Conservation (phyloP, 1,284 basidiomycete species). For the Ustilago esculenta region DNA sequence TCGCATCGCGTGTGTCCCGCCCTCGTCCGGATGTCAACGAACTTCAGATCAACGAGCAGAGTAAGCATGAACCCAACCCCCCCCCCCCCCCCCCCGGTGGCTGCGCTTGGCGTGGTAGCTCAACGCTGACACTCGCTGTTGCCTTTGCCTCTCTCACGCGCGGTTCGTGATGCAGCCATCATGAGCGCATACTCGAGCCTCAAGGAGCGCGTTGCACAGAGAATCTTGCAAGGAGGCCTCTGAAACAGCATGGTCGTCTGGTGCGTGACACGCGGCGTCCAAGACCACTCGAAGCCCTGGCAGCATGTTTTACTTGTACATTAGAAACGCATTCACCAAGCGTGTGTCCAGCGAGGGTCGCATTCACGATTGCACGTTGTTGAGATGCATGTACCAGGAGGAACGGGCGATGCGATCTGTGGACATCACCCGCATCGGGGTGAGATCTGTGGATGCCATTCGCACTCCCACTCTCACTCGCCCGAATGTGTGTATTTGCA, state of each 20-base stretch:
- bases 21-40: constrained; percentile 92
- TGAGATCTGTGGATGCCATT: too few relatives aligned
- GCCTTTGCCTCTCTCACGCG: too few relatives aligned
- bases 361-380: neutral
- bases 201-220: constrained; percentile 60
- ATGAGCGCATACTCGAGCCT: constrained; percentile 67
- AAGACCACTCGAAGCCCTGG: too few relatives aligned
- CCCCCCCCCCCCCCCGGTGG: too few relatives aligned
- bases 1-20: constrained; percentile 91
- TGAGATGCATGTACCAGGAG: too few relatives aligned
- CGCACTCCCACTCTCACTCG: too few relatives aligned
- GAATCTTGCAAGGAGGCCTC: constrained; percentile 61
- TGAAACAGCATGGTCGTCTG: constrained; percentile 4
- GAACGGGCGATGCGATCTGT: too few relatives aligned
- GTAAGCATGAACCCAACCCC: too few relatives aligned
- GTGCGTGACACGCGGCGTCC: too few relatives aligned
- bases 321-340: constrained; percentile 9
- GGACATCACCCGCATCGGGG: neutral
- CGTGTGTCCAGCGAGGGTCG: neutral
- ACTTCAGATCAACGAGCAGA: constrained; percentile 97
- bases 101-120: too few relatives aligned
- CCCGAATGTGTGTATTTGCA: too few relatives aligned
- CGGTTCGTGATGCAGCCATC: constrained; percentile 47
- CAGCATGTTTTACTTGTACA: constrained; percentile 14
- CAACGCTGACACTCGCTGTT: too few relatives aligned